Conservation (phyloP, 139 green algal species). For the Chlamydomonas incerta region DNA sequence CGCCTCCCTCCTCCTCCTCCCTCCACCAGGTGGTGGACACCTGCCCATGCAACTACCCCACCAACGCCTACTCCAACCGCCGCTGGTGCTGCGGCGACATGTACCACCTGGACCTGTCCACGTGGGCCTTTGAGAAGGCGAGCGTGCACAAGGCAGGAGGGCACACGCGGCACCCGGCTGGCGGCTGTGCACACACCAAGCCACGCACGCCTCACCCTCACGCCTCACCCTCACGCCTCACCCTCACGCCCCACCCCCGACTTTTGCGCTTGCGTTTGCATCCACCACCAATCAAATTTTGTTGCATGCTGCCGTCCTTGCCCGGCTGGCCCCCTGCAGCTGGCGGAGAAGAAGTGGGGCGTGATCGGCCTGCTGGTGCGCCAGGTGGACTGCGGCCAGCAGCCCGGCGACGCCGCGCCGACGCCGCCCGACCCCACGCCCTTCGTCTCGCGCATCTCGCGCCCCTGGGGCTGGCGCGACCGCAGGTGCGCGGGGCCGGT, state of each 20-base stretch:
- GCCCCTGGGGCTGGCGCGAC: background rate
- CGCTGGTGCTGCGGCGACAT: conserved; percentile 45
- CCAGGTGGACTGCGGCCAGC: background rate
- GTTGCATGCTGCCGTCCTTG: background rate
- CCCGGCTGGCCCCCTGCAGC: conserved; percentile 28
- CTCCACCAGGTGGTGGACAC: conserved; percentile 40
- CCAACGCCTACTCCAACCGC: conserved; percentile 47
- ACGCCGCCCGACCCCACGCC: background rate
- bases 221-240: background rate
- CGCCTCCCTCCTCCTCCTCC: background rate
- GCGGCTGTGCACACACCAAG: background rate
- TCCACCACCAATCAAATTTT: no score
- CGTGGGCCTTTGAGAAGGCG: conserved; percentile 54
- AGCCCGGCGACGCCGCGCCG: background rate
- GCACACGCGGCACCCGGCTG: no score
- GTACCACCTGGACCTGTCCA: conserved; percentile 26
- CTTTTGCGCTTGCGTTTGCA: background rate
- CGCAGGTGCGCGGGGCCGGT: no score
- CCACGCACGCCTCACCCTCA: background rate
- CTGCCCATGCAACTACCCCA: conserved; percentile 59
- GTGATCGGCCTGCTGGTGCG: conserved; percentile 46
- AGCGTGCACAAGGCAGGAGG: no score
- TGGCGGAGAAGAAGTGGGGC: conserved; percentile 61
- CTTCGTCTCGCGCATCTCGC: background rate
- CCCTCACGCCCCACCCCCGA: background rate